Evolutionary conservation across 371 early-diverging fungal species (phyloP).

Genomic region (Scutellospora calospora): DNA sequence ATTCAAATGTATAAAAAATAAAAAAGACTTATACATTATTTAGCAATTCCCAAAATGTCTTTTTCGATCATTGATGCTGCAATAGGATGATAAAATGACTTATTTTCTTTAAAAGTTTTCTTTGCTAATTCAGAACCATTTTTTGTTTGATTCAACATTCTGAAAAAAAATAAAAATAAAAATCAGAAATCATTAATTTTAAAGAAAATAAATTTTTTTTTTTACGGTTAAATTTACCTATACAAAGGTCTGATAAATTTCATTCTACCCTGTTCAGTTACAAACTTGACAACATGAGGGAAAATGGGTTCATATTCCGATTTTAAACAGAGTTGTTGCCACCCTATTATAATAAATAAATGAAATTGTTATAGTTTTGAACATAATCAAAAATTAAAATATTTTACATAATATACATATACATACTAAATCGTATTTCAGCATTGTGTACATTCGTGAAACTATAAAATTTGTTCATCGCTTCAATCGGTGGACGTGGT

Average conservation of each 20-base stretch:
- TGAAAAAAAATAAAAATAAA: conserved; percentile 49
- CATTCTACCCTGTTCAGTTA: conserved; percentile 93
- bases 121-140: conserved; percentile 81
- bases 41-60: conserved; percentile 75
- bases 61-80: conserved; percentile 83
- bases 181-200: not conserved
- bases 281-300: conserved; percentile 78
- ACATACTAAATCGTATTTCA: conserved; percentile 78
- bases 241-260: conserved; percentile 91
- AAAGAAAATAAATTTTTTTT: conserved; percentile 43
- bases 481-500: conserved; percentile 65
- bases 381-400: too few species aligned
- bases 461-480: conserved; percentile 79
- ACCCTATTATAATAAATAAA: conserved; percentile 48
- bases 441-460: conserved; percentile 78
- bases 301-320: conserved; percentile 81
- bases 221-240: conserved; percentile 49
- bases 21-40: not conserved
- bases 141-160: conserved; percentile 65
- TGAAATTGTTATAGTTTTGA: too few species aligned
- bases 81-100: conserved; percentile 95
- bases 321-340: conserved; percentile 85
- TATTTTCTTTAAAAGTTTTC: conserved; percentile 80
- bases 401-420: conserved; percentile 45
- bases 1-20: too few species aligned